Percentiles rank a stretch among this genome's conserved stretches.
These are phyloP conservation scores for Malassezia caprae DNA, from an alignment of 1,284 basidiomycete species.

Conservation along the genomic window DNA sequence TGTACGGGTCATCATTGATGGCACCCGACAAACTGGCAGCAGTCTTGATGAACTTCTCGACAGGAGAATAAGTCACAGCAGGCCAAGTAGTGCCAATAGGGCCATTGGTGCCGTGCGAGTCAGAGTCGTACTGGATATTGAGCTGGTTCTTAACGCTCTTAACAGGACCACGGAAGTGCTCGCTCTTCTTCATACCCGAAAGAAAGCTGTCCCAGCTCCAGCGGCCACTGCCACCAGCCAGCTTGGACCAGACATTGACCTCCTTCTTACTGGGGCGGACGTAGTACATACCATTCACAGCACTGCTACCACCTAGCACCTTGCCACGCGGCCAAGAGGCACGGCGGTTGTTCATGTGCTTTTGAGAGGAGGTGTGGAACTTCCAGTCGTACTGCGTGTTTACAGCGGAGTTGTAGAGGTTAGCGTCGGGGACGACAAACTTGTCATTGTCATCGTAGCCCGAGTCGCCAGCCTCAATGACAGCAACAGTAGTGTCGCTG, in stretches of 20 bases:
- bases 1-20: slow-evolving; percentile 21
- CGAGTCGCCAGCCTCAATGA: slow-evolving; percentile 55
- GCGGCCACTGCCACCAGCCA: slow-evolving; percentile 21
- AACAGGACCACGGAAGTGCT: slow-evolving; percentile 19
- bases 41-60: slow-evolving; percentile 28
- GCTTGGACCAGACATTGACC: slow-evolving; percentile 27
- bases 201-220: slow-evolving; percentile 26
- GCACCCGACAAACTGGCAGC: slow-evolving; percentile 16
- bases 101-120: slow-evolving; percentile 24
- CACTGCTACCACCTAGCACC: slow-evolving; percentile 51
- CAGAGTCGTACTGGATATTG: slow-evolving; percentile 20
- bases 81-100: slow-evolving; percentile 31
- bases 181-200: slow-evolving; percentile 29
- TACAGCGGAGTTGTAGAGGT: slow-evolving; percentile 24
- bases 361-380: slow-evolving; percentile 20
- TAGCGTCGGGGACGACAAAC: slow-evolving; percentile 20
- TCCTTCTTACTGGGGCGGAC: slow-evolving; percentile 40
- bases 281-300: slow-evolving; percentile 50
- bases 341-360: slow-evolving; percentile 19
- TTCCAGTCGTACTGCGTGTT: slow-evolving; percentile 32
- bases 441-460: slow-evolving; percentile 22
- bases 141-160: slow-evolving; percentile 12
- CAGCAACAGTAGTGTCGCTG: slow-evolving; percentile 55
- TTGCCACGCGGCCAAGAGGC: slow-evolving; percentile 48
- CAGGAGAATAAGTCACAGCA: slow-evolving; percentile 24